phyloP scores from a whole-genome alignment of 73 alveolate genomes.

The Tetrahymena thermophila region DNA sequence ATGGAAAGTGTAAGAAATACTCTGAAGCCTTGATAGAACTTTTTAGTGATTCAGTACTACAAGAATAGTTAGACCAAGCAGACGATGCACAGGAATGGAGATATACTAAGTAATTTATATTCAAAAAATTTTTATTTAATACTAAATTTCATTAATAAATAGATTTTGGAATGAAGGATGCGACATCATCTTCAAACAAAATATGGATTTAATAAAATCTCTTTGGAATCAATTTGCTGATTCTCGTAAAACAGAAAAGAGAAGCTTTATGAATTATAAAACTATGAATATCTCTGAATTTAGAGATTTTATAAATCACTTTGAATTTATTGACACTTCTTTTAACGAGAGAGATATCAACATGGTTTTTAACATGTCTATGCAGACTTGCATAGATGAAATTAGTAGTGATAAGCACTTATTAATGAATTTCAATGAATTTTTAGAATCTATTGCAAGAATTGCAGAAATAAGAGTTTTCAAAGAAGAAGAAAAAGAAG shows the following conservation, averaged over 20 bases:
- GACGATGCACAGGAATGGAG: slow-evolving; percentile 33
- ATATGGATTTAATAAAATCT: neutral
- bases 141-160: neutral
- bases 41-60: slow-evolving; percentile 1
- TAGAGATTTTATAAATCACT: neutral
- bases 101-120: neutral
- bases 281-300: neutral
- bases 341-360: slow-evolving; percentile 34
- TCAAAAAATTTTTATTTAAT: neutral
- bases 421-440: slow-evolving; percentile 24
- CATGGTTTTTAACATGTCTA: slow-evolving; percentile 21
- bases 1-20: neutral
- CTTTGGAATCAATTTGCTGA: neutral
- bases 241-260: neutral
- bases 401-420: slow-evolving; percentile 14
- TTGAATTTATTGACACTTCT: slow-evolving; percentile 1
- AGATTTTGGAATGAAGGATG: slow-evolving; percentile 37
- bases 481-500: neutral
- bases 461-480: slow-evolving; percentile 17
- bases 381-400: slow-evolving; percentile 23
- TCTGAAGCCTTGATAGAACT: slow-evolving; percentile 14
- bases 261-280: neutral
- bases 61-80: slow-evolving; percentile 4
- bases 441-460: slow-evolving; percentile 37
- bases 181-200: neutral